Evolutionary conservation across 2,329 filamentous ascomycete species (phyloP), one percentile per base, ranked within the genome.

Genomic region (Phaeomoniella chlamydospora): DNA sequence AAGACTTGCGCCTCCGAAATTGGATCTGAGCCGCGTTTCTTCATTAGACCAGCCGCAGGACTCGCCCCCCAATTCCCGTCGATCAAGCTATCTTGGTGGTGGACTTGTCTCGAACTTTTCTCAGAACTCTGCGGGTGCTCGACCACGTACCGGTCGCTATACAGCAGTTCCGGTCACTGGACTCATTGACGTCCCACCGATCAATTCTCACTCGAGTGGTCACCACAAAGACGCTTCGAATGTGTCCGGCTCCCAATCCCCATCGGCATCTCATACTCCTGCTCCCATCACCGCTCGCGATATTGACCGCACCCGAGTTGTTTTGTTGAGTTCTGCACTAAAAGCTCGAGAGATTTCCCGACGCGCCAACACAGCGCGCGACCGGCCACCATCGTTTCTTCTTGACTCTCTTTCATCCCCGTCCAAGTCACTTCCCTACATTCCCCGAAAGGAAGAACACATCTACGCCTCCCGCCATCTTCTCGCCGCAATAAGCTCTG

Each of bases 311-410:
- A 68, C 87, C 2, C 72, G 76, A 39, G 73, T 84, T 1, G 65
- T 92, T 5, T 72, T 94, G 29, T 65, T 93, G 15, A 81, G 78
- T 43, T 84, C 85, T 0, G 87, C 86, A n/a, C 77, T 94, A 50
- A 93, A 92, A 58, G 87, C 88, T 1, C 77, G 77, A 49, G 83
- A 90, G 50, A 82, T 94, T 37, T 67, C 68, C 17, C 70, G 76
- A 3, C 72, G 79, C 33, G 76, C 80, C 3, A 59, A 77, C 31
- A 64, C 66, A 22, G 40, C 52, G 14, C 56, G 56, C 14, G 49
- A 49, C 15, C 48, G 51, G 15, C 54, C 55, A 10, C 51, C 58
- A 4, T 47, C 49, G 2, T 59, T 62, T 15, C 39, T 57, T 35
- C 43, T 60, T 31, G 50, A 47, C 36, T 49, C 43, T 33, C 42